phyloP scores from a whole-genome alignment of 768 basidiomycete species.

The Hericium coralloides region DNA sequence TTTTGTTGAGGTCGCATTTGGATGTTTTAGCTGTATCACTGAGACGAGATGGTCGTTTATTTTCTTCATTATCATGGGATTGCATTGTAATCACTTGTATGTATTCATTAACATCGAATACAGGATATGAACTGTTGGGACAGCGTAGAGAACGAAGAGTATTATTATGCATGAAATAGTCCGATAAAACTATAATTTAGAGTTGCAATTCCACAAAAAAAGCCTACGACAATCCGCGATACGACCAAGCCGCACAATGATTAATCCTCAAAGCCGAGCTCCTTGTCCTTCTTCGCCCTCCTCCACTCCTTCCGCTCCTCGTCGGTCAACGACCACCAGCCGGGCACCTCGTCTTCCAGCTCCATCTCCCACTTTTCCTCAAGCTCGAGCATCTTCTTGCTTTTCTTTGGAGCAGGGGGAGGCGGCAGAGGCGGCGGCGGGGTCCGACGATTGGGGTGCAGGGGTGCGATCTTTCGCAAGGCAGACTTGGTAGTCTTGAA shows the following conservation, averaged over 20 bases:
- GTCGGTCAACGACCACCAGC: slow-evolving; percentile 33
- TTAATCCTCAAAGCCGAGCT: slow-evolving; percentile 37
- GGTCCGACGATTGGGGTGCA: slow-evolving; percentile 64
- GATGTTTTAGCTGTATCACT: no score
- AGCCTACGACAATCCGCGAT: neutral
- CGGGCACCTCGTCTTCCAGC: slow-evolving; percentile 62
- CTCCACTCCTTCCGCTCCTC: slow-evolving; percentile 35
- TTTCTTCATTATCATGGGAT: no score
- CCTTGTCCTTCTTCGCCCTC: slow-evolving; percentile 53
- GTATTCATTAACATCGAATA: neutral
- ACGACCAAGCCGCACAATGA: neutral
- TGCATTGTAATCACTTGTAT: neutral
- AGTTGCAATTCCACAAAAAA: neutral
- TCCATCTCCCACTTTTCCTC: slow-evolving; percentile 82
- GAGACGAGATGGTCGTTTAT: no score
- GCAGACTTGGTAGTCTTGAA: slow-evolving; percentile 53
- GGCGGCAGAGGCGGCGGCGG: slow-evolving; percentile 68
- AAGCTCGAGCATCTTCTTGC: slow-evolving; percentile 65
- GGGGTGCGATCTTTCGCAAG: slow-evolving; percentile 62
- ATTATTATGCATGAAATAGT: neutral
- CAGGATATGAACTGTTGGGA: neutral
- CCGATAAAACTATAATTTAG: neutral
- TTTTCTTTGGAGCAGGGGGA: slow-evolving; percentile 66
- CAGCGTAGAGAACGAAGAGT: neutral
- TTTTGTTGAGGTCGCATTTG: no score